These are phyloP conservation scores for Fagus sylvatica DNA, from an alignment of 306 rosid species.

Conservation along the genomic window DNA sequence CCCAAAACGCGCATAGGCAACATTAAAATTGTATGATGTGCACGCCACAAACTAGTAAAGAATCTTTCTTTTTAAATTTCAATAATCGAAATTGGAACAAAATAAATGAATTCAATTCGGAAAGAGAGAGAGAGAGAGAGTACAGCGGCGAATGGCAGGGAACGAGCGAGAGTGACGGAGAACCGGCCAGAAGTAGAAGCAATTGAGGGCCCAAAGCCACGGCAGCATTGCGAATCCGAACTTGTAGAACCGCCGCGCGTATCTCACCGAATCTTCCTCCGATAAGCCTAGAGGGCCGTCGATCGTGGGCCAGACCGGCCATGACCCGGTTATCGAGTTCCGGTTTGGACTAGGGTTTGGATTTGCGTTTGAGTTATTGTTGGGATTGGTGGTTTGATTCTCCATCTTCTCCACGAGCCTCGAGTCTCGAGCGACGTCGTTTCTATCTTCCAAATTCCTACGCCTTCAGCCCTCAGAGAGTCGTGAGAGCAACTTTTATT, in stretches of 20 bases:
- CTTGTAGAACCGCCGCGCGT: constrained; percentile 75
- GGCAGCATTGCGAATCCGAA: constrained; percentile 86
- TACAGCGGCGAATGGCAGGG: constrained; percentile 80
- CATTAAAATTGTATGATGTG: no score
- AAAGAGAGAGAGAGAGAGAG: constrained; percentile 12
- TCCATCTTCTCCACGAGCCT: constrained; percentile 27
- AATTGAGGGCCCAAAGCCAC: constrained; percentile 90
- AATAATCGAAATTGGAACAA: no score
- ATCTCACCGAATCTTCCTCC: constrained; percentile 75
- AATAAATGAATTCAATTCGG: no score
- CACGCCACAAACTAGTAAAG: no score
- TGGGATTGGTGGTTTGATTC: constrained; percentile 17
- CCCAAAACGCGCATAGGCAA: no score
- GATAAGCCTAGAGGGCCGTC: constrained; percentile 75
- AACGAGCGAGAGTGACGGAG: constrained; percentile 75
- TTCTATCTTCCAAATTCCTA: no score
- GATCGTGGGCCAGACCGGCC: constrained; percentile 77
- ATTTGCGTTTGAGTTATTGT: no score
- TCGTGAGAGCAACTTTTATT: no score
- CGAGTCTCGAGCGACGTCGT: no score
- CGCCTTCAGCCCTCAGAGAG: no score
- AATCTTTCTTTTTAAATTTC: no score
- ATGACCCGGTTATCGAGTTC: constrained; percentile 34
- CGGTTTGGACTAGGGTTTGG: constrained; percentile 34
- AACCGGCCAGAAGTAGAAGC: constrained; percentile 98